Conservation (phyloP, 2,329 filamentous ascomycete genomes). For the Beauveria scarabaeidicola region DNA sequence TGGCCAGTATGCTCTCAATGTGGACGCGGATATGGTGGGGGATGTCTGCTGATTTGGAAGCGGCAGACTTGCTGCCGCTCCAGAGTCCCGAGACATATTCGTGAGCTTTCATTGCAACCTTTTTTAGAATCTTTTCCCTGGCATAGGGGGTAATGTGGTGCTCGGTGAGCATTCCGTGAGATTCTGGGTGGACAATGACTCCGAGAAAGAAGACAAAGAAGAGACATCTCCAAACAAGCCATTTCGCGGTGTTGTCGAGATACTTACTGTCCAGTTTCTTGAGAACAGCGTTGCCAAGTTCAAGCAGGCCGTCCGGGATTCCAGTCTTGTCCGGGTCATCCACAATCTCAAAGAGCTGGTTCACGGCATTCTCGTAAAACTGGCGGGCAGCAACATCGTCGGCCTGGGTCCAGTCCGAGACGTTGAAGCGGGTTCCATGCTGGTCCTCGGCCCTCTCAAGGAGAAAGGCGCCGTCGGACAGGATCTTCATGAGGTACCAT, state of each 20-base stretch:
- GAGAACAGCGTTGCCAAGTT: constrained; percentile 77
- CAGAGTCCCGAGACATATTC: constrained; percentile 72
- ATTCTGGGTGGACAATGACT: constrained; percentile 83
- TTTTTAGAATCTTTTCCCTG: constrained; percentile 69
- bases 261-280: constrained; percentile 64
- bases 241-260: constrained; percentile 67
- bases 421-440: constrained; percentile 60
- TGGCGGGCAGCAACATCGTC: constrained; percentile 77
- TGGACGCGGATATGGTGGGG: constrained; percentile 56
- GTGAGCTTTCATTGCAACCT: constrained; percentile 73
- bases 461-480: constrained; percentile 87
- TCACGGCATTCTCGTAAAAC: constrained; percentile 77
- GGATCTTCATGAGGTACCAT: constrained; percentile 87
- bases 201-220: constrained; percentile 81
- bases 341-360: constrained; percentile 75
- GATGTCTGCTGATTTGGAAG: constrained; percentile 37
- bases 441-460: constrained; percentile 79
- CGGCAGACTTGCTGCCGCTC: constrained; percentile 55
- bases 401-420: constrained; percentile 65
- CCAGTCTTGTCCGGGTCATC: constrained; percentile 77
- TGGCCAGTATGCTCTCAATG: constrained; percentile 61
- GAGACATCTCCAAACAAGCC: constrained; percentile 85
- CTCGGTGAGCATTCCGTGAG: constrained; percentile 67
- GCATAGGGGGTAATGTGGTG: constrained; percentile 90
- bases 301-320: constrained; percentile 76